Percentiles rank a stretch among this genome's conserved stretches.
phyloP scores from a whole-genome alignment of 2,329 filamentous ascomycete species.

The Claviceps maximensis region DNA sequence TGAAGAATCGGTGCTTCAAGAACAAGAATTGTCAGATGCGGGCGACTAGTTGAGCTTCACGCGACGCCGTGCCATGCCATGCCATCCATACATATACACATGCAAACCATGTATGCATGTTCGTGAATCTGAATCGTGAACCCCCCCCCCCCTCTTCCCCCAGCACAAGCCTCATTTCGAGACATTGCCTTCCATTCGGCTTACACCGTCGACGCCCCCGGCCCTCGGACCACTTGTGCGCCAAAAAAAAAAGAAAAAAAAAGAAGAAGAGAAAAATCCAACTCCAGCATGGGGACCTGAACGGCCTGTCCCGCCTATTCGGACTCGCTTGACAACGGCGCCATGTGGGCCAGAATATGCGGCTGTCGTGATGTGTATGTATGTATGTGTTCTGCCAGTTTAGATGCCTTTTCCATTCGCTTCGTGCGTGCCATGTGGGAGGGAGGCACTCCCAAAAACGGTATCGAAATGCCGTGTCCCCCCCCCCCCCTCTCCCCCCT shows the following conservation, averaged over 20 bases:
- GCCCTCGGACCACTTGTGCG: not conserved
- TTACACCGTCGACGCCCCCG: not conserved
- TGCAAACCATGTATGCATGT: not conserved
- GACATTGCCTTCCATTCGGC: not conserved
- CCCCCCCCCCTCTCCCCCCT: not conserved
- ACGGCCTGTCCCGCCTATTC: not conserved
- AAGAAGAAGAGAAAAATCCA: no score
- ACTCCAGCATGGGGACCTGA: not conserved
- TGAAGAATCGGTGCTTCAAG: no score
- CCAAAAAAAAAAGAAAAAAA: not conserved
- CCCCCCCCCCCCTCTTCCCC: not conserved
- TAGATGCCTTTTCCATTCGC: not conserved
- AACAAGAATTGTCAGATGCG: not conserved
- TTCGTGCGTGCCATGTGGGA: not conserved
- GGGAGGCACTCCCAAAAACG: not conserved
- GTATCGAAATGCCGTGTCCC: not conserved
- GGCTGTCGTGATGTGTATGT: not conserved
- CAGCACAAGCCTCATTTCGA: not conserved
- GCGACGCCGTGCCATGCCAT: not conserved
- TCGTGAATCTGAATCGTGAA: not conserved
- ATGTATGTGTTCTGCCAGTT: not conserved
- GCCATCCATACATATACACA: no score
- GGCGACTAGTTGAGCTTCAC: not conserved
- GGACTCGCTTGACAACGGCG: slow-evolving; percentile 3
- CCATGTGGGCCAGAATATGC: slow-evolving; percentile 4